Conservation (phyloP, 441 rosid species). For the Gossypium lobatum region DNA sequence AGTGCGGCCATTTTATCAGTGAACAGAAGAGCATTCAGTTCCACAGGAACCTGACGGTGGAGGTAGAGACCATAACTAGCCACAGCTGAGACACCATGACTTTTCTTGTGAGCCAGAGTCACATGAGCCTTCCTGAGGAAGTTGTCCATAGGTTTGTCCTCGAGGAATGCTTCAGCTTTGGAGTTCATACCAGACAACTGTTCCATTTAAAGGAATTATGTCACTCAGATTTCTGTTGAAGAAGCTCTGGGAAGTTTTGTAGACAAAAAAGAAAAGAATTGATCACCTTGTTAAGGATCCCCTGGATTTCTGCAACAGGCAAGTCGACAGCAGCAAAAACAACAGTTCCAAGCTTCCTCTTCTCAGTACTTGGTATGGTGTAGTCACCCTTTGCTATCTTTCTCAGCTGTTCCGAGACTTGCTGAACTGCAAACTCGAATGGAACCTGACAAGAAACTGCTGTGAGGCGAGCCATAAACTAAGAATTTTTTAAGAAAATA, state of each 20-base stretch:
- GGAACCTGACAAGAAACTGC: constrained; percentile 47
- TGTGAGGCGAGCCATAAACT: neutral
- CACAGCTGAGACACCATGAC: constrained; percentile 77
- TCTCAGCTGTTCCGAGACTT: constrained; percentile 67
- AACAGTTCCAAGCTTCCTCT: constrained; percentile 59
- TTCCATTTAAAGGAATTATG: neutral
- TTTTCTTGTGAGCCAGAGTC: constrained; percentile 90
- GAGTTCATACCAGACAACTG: constrained; percentile 59
- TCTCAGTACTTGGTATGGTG: constrained; percentile 54
- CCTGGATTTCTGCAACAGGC: constrained; percentile 45
- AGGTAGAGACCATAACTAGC: constrained; percentile 57
- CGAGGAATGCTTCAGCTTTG: constrained; percentile 40
- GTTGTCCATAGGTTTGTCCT: constrained; percentile 45
- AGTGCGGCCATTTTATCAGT: constrained; percentile 73
- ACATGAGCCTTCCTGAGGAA: constrained; percentile 59
- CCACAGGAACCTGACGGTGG: constrained; percentile 54
- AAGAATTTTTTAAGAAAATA: neutral
- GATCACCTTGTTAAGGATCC: constrained; percentile 60
- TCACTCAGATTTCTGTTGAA: neutral
- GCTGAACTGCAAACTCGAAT: constrained; percentile 62
- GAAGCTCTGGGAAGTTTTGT: neutral
- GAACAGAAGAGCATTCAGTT: constrained; percentile 62
- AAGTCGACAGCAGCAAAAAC: constrained; percentile 79
- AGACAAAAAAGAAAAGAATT: neutral
- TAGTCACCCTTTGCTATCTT: constrained; percentile 64